Evolutionary conservation across 2,329 filamentous ascomycete species (phyloP).

Genomic region (Verticillium klebahnii): DNA sequence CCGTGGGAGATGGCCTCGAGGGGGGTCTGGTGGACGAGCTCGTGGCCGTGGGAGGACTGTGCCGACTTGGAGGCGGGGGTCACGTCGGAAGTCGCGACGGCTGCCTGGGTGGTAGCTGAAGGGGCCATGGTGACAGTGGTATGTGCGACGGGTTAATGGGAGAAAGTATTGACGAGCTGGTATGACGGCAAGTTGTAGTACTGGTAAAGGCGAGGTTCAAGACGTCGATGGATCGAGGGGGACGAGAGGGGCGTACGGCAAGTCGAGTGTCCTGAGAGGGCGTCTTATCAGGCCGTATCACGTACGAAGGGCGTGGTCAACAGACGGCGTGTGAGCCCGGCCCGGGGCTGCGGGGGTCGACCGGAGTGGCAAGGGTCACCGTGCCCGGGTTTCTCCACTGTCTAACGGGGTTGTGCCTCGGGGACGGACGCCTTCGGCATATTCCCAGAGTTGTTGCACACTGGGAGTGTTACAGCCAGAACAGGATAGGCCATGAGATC

Average conservation of each 20-base stretch:
- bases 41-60: conserved; percentile 11
- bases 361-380: not conserved
- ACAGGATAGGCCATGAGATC: too few species aligned
- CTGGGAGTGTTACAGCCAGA: too few species aligned
- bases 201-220: not conserved
- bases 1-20: conserved; percentile 31
- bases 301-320: not conserved
- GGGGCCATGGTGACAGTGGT: conserved; percentile 20
- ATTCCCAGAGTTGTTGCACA: too few species aligned
- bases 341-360: not conserved
- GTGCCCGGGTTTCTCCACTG: not conserved
- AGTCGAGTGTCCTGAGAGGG: not conserved
- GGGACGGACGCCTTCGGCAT: too few species aligned
- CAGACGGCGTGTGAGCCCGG: not conserved
- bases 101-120: conserved; percentile 21
- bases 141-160: not conserved
- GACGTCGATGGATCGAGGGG: not conserved
- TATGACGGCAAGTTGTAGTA: not conserved
- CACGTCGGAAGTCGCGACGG: conserved; percentile 3
- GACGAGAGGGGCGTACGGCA: not conserved
- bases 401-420: not conserved
- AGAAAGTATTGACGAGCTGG: not conserved
- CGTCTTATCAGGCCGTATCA: not conserved
- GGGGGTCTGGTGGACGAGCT: conserved; percentile 20
- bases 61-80: conserved; percentile 14